Percentiles rank a stretch among this genome's conserved stretches.
phyloP scores from a whole-genome alignment of 73 alveolate species.

The Tetrahymena elliotti region DNA sequence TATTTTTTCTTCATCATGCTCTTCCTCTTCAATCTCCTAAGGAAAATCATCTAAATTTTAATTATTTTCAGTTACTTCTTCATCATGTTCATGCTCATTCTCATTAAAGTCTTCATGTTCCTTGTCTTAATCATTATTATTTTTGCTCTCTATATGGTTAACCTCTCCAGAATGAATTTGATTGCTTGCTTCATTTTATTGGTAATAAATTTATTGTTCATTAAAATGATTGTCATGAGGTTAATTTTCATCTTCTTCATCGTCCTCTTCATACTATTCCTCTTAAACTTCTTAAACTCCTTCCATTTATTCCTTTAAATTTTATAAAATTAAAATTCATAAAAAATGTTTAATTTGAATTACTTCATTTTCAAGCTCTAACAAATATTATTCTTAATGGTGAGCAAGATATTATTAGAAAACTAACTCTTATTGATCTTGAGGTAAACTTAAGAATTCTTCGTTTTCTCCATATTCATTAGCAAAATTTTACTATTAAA shows the following conservation, averaged over 20 bases:
- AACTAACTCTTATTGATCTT: not conserved
- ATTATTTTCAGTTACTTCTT: not conserved
- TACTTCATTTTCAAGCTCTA: not conserved
- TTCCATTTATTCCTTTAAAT: not conserved
- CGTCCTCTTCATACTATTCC: not conserved
- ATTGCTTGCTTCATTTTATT: not conserved
- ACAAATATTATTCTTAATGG: not conserved
- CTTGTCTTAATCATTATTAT: not conserved
- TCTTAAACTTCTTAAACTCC: not conserved
- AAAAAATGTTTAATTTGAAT: not conserved
- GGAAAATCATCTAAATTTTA: not conserved
- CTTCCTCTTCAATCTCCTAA: not conserved
- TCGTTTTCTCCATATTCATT: not conserved
- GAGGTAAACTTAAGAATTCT: not conserved
- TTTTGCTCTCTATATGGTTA: not conserved
- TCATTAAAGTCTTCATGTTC: not conserved
- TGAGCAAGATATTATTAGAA: not conserved
- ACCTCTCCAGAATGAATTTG: not conserved
- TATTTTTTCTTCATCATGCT: not conserved
- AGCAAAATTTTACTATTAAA: not conserved
- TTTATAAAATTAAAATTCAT: not conserved
- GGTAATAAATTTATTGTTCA: not conserved
- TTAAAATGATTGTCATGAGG: not conserved
- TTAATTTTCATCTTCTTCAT: not conserved
- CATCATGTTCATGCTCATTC: not conserved